Base-by-base conservation (phyloP, 176 grass and related monocot species). In the Musa troglodytarum region DNA sequence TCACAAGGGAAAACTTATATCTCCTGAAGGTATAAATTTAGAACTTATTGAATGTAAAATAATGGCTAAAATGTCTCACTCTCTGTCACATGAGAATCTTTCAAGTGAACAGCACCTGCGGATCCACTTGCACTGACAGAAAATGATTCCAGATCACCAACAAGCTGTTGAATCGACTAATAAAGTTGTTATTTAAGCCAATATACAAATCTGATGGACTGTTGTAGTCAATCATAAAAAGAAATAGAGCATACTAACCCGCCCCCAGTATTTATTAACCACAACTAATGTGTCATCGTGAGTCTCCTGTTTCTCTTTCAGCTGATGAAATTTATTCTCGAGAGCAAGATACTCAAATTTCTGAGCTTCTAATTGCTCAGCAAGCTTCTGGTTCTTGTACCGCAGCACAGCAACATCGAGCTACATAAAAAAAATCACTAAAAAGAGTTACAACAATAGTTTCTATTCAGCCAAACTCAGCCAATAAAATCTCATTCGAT, bases 341-440 rank as follows among this genome's bases (percentile, higher is more conserved):
- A 99, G 85, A 65, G 79, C 76, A 88, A 68, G 49, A 67, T 86
- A 88, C 73, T 94, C 84, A 53, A 89, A 83, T 68, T 88, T 99
- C 63, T 89, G 83, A 69, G 92, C 91, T 89, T 99, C 91, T 78
- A 95, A 58, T 82, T 99, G 88, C 76, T 94, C 91, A 66, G 50
- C 54, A 83, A 95, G 88, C 55, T 99, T 99, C 85, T 92, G 80
- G 68, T 99, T 99, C 89, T 83, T 95, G 79, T 89, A 99, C 83
- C 90, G 85, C 43, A 95, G 81, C 79, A 98, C 86, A 88, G 82
- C 72, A 80, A 89, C 86, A 87, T 88, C 88, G 76, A 93, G 86
- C 86, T 95, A 65, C 75, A 77, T 25, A 4, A 77, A 52, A 13
- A 13, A 77, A 53, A 65, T 53, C 59, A 52, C 11, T 15, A 25